A percentile compares a stretch with the other conserved stretches of the same genome.
Evolutionary conservation across 2,329 filamentous ascomycete species (phyloP).

Genomic region (Trematosphaeria pertusa): DNA sequence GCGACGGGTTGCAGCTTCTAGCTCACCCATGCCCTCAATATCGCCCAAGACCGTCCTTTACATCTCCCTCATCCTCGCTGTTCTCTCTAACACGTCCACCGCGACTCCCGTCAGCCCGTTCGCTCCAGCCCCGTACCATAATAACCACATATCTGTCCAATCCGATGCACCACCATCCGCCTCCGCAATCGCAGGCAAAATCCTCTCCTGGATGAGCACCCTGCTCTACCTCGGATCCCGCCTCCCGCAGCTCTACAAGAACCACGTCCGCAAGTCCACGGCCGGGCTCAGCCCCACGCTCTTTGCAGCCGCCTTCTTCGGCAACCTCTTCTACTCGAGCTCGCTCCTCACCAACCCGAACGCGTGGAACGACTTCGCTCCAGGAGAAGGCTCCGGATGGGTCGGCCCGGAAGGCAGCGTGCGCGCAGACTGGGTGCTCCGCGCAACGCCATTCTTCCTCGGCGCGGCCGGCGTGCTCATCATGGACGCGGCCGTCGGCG

Average conservation of each 20-base stretch:
- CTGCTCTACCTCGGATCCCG: constrained; percentile 49
- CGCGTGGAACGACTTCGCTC: constrained; percentile 64
- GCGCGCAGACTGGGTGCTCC: constrained; percentile 62
- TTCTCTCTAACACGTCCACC: constrained; percentile 48
- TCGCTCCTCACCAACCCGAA: constrained; percentile 69
- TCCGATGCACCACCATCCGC: constrained; percentile 20
- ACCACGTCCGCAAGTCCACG: constrained; percentile 68
- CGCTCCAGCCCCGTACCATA: constrained; percentile 22
- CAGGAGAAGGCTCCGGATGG: constrained; percentile 66
- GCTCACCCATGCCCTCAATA: constrained; percentile 49
- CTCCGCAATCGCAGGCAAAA: constrained; percentile 47
- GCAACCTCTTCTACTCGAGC: constrained; percentile 71
- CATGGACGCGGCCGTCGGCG: constrained; percentile 67
- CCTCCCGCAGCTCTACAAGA: constrained; percentile 69
- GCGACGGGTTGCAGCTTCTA: constrained; percentile 44
- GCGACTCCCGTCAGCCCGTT: constrained; percentile 36
- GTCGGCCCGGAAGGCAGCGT: constrained; percentile 63
- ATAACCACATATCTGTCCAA: constrained; percentile 22
- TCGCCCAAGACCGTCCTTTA: constrained; percentile 56
- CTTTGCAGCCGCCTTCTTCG: constrained; percentile 71
- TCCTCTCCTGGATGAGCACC: constrained; percentile 54
- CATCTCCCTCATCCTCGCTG: constrained; percentile 54
- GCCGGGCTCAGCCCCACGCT: constrained; percentile 68
- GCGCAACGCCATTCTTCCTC: constrained; percentile 69
- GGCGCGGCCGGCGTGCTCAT: constrained; percentile 69